Percentiles rank a stretch among this genome's conserved stretches.
These are phyloP conservation scores for Fraxinus ornus DNA, from an alignment of 305 asterid genomes.

Conservation along the genomic window DNA sequence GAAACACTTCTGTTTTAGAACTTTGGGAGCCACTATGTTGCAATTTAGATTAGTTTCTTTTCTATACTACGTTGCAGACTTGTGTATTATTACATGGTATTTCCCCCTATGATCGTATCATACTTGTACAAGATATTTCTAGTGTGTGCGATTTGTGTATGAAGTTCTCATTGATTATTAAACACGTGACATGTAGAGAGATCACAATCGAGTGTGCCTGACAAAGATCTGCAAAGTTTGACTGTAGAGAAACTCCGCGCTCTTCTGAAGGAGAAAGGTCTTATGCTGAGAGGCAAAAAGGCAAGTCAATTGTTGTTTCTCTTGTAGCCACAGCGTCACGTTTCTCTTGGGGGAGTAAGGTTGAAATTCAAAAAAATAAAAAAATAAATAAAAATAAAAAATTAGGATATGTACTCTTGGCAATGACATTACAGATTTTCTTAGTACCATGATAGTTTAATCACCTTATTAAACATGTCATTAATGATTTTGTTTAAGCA, in stretches of 20 bases:
- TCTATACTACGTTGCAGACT: neutral
- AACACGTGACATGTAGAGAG: slow-evolving; percentile 13
- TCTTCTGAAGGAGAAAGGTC: slow-evolving; percentile 71
- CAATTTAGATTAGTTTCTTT: neutral
- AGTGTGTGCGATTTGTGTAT: neutral
- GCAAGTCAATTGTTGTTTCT: slow-evolving; percentile 33
- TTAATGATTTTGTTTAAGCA: neutral
- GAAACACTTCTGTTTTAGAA: neutral
- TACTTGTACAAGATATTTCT: neutral
- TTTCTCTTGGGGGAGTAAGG: too few relatives aligned
- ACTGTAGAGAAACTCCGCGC: slow-evolving; percentile 71
- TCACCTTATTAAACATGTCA: neutral
- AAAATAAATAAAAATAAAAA: too few relatives aligned
- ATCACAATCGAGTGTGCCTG: slow-evolving; percentile 24
- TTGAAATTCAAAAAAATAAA: too few relatives aligned
- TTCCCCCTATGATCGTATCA: neutral
- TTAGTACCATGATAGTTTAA: neutral
- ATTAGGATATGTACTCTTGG: too few relatives aligned
- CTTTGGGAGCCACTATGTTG: neutral
- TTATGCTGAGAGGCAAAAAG: slow-evolving; percentile 68
- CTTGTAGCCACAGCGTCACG: neutral
- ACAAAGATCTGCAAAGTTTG: slow-evolving; percentile 52
- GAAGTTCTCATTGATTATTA: neutral
- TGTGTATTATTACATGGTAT: neutral
- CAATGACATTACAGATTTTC: too few relatives aligned